phyloP scores from a whole-genome alignment of 176 grass and related monocot species.

The Tuctoria greenei region DNA sequence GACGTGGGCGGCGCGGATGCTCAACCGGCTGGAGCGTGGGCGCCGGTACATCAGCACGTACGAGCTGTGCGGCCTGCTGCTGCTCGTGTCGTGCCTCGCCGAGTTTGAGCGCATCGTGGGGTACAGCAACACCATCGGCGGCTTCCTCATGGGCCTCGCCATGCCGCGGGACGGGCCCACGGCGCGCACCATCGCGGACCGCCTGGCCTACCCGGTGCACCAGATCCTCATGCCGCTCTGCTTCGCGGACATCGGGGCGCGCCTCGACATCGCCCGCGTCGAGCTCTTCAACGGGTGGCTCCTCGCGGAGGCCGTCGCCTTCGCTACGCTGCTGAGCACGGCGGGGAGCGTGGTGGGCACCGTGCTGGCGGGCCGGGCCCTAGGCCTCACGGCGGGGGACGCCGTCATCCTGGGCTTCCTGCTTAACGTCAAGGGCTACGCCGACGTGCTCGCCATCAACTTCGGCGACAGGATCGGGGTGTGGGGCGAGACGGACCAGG shows the following conservation, averaged over 20 bases:
- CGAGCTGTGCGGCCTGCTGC: slow-evolving; percentile 35
- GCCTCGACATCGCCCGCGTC: slow-evolving; percentile 47
- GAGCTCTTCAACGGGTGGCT: not conserved
- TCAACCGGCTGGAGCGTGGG: slow-evolving; percentile 37
- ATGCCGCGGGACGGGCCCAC: slow-evolving; percentile 62
- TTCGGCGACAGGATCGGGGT: slow-evolving; percentile 9
- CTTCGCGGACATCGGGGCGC: slow-evolving; percentile 48
- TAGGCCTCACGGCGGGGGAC: slow-evolving; percentile 43
- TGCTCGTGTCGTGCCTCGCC: slow-evolving; percentile 38
- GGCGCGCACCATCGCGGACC: slow-evolving; percentile 53
- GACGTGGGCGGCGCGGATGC: not conserved
- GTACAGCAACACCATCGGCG: slow-evolving; percentile 47
- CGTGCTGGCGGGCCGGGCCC: slow-evolving; percentile 22
- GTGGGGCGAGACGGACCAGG: slow-evolving; percentile 32
- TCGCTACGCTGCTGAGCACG: slow-evolving; percentile 42
- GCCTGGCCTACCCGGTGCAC: slow-evolving; percentile 59
- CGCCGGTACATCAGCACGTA: slow-evolving; percentile 46
- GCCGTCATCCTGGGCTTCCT: slow-evolving; percentile 57
- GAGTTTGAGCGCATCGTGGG: slow-evolving; percentile 15
- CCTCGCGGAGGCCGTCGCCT: slow-evolving; percentile 21
- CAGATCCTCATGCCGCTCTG: slow-evolving; percentile 64
- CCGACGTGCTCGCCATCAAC: slow-evolving; percentile 60
- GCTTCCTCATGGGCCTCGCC: slow-evolving; percentile 61
- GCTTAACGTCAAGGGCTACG: slow-evolving; percentile 73
- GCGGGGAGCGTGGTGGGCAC: slow-evolving; percentile 65